A percentile compares a stretch with the other conserved stretches of the same genome.
phyloP scores from a whole-genome alignment of 2,329 filamentous ascomycete genomes.

The Hypoxylon sp. region DNA sequence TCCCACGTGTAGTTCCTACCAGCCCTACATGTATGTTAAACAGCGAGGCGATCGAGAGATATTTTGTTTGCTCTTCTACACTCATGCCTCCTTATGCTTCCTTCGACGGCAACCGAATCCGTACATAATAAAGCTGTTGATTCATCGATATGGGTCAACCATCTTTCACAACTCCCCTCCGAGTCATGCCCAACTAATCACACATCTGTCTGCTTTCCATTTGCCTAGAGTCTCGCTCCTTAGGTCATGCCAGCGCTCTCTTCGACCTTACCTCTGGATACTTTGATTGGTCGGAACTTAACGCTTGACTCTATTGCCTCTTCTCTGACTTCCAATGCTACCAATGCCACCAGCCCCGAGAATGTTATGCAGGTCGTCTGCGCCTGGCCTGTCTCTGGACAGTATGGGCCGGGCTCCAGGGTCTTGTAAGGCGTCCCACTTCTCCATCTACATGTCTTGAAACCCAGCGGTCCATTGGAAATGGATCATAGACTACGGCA shows the following conservation, averaged over 20 bases:
- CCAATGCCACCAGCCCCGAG: slow-evolving; percentile 20
- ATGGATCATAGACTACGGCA: neutral
- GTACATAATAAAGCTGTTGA: slow-evolving; percentile 24
- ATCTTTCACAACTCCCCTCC: slow-evolving; percentile 8
- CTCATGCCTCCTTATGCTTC: slow-evolving; percentile 1
- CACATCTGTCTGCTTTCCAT: slow-evolving; percentile 15
- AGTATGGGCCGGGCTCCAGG: slow-evolving; percentile 59
- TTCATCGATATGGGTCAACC: slow-evolving; percentile 32
- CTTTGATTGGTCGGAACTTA: slow-evolving; percentile 44
- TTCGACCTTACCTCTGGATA: slow-evolving; percentile 51
- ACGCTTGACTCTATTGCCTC: slow-evolving; percentile 26
- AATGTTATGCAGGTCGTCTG: slow-evolving; percentile 56
- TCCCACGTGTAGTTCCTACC: slow-evolving; percentile 19
- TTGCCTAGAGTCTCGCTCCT: slow-evolving; percentile 11
- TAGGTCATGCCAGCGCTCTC: slow-evolving; percentile 56
- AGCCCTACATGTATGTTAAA: slow-evolving; percentile 27
- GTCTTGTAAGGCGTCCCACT: slow-evolving; percentile 54
- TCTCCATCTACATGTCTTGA: neutral
- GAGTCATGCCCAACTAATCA: slow-evolving; percentile 23
- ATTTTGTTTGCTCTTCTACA: slow-evolving; percentile 13
- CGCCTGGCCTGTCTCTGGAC: slow-evolving; percentile 61
- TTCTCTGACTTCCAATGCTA: slow-evolving; percentile 44
- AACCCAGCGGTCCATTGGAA: neutral
- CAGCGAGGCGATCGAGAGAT: slow-evolving; percentile 24
- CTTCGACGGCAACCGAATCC: neutral